Evolutionary conservation across 257 asterid species (phyloP).

Genomic region (Echium plantagineum): DNA sequence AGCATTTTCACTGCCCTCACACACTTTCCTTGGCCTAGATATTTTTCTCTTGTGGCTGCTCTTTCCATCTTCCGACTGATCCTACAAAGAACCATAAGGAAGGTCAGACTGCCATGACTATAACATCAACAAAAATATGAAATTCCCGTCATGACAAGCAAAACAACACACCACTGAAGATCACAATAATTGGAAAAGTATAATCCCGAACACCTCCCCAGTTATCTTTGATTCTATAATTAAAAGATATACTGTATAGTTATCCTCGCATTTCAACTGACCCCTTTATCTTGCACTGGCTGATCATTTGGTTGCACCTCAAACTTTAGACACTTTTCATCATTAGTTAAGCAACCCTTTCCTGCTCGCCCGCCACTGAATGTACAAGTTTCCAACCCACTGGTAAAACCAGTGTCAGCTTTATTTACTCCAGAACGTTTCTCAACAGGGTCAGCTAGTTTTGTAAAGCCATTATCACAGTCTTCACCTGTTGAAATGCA

Average conservation of each 20-base stretch:
- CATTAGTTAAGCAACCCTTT: slow-evolving; percentile 14
- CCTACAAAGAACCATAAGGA: slow-evolving; percentile 20
- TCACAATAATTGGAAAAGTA: too few relatives aligned
- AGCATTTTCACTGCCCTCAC: slow-evolving; percentile 9
- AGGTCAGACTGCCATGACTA: too few relatives aligned
- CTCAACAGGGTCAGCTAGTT: slow-evolving; percentile 24
- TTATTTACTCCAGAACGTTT: slow-evolving; percentile 17
- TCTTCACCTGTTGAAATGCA: slow-evolving; percentile 29
- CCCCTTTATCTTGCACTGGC: slow-evolving; percentile 21
- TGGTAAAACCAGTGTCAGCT: slow-evolving; percentile 28
- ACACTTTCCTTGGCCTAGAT: slow-evolving; percentile 41
- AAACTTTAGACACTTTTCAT: slow-evolving; percentile 19
- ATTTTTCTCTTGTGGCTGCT: slow-evolving; percentile 24
- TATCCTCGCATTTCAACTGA: too few relatives aligned
- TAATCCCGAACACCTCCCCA: too few relatives aligned
- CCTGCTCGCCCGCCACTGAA: slow-evolving; percentile 21
- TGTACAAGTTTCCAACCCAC: slow-evolving; percentile 52
- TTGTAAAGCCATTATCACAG: slow-evolving; percentile 19
- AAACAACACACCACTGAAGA: too few relatives aligned
- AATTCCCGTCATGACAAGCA: too few relatives aligned
- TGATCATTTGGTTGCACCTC: slow-evolving; percentile 21
- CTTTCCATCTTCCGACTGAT: slow-evolving; percentile 18
- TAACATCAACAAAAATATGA: too few relatives aligned
- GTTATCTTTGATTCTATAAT: too few relatives aligned
- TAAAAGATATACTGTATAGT: too few relatives aligned